phyloP scores from a whole-genome alignment of 2,329 filamentous ascomycete species.

The Colletotrichum tamarilloi region DNA sequence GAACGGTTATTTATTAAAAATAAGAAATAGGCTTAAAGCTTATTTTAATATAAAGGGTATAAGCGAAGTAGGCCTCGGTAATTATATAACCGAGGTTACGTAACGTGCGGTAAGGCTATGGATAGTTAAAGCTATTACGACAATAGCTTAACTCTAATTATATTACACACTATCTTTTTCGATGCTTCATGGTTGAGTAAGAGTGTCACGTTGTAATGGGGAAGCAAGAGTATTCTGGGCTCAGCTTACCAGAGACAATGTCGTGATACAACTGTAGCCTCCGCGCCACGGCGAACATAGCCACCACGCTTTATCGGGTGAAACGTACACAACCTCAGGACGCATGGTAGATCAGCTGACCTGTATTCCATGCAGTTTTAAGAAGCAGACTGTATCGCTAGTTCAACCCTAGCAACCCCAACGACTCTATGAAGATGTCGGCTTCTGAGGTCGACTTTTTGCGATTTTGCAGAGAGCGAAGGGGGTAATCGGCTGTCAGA shows the following conservation, averaged over 20 bases:
- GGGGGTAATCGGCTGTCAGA: not conserved
- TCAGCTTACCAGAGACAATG: not conserved
- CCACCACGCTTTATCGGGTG: not conserved
- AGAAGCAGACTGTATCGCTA: not conserved
- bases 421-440: not conserved
- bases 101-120: too few species aligned
- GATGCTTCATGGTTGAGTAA: not conserved
- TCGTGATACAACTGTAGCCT: not conserved
- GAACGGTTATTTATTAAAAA: too few species aligned
- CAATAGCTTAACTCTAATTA: not conserved
- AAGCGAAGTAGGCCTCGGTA: too few species aligned
- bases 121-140: too few species aligned
- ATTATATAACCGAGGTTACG: too few species aligned
- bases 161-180: not conserved
- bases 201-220: not conserved
- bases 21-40: too few species aligned
- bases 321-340: not conserved
- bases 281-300: not conserved
- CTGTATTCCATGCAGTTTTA: not conserved
- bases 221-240: not conserved
- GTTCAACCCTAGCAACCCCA: not conserved
- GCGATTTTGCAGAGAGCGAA: too few species aligned
- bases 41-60: too few species aligned
- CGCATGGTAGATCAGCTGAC: not conserved
- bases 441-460: not conserved